Evolutionary conservation across 306 rosid genomes (phyloP).

Genomic region (Fragaria ananassa): DNA sequence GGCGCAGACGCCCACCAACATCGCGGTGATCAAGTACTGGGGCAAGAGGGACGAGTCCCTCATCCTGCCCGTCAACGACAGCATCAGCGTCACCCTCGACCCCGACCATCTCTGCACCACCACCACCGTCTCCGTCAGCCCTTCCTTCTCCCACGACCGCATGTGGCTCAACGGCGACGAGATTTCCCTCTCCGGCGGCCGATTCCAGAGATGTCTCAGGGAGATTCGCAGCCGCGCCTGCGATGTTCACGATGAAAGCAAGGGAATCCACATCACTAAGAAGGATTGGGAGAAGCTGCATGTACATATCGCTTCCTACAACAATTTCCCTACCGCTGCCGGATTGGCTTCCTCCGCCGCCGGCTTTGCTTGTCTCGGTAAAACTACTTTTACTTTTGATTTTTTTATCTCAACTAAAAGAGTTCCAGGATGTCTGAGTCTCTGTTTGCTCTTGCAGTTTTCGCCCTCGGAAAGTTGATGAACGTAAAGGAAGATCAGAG

Average conservation of each 20-base stretch:
- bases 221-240: conserved; percentile 82
- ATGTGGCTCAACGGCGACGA: conserved; percentile 99
- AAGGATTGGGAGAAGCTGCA: conserved; percentile 83
- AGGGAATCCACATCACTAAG: conserved; percentile 67
- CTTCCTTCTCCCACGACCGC: conserved; percentile 70
- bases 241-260: conserved; percentile 71
- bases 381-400: too few relatives aligned
- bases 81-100: conserved; percentile 95
- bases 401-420: too few relatives aligned
- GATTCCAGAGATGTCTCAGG: conserved; percentile 84
- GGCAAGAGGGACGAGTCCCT: conserved; percentile 89
- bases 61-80: conserved; percentile 86
- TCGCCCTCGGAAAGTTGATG: conserved; percentile 87
- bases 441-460: conserved; percentile 53
- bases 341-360: conserved; percentile 99
- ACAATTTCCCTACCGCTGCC: conserved; percentile 98
- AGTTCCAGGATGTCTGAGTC: not conserved
- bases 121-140: conserved; percentile 93
- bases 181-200: conserved; percentile 87
- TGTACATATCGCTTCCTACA: conserved; percentile 80
- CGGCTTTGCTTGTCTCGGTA: conserved; percentile 94
- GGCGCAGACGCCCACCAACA: conserved; percentile 95
- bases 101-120: conserved; percentile 88
- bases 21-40: conserved; percentile 97
- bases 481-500: conserved; percentile 89